Conservation (phyloP, 73 alveolate genomes). For the Paraurostyla sp. region DNA sequence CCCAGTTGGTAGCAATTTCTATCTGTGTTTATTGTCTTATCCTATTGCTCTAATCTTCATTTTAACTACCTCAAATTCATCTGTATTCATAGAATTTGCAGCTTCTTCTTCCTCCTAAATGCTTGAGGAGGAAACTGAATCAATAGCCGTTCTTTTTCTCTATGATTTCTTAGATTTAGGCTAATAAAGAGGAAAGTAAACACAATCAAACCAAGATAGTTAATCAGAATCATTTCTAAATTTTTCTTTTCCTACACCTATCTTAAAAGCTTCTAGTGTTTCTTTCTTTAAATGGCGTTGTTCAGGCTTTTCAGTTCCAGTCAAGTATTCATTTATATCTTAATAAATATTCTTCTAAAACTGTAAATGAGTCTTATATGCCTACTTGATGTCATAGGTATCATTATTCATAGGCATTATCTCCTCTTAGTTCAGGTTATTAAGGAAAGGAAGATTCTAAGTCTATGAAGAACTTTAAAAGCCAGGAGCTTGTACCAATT, state of each 20-base stretch:
- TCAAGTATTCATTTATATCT: constrained; percentile 32
- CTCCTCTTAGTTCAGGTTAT: background rate
- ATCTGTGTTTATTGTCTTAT: constrained; percentile 59
- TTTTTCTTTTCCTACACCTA: constrained; percentile 79
- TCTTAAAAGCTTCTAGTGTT: constrained; percentile 71
- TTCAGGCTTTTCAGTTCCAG: constrained; percentile 35
- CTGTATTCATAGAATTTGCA: constrained; percentile 58
- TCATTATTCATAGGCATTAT: background rate
- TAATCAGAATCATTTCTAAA: constrained; percentile 74
- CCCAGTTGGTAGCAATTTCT: constrained; percentile 76
- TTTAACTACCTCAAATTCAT: constrained; percentile 67
- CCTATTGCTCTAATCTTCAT: constrained; percentile 78
- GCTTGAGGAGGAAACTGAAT: too few relatives aligned
- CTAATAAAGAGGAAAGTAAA: constrained; percentile 73
- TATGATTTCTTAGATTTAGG: constrained; percentile 49
- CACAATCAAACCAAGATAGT: constrained; percentile 60
- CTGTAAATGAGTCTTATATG: background rate
- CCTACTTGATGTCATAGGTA: background rate
- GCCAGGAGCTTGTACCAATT: background rate
- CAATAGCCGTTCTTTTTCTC: too few relatives aligned
- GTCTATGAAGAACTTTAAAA: background rate
- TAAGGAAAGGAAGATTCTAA: background rate
- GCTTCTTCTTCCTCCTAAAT: constrained; percentile 43
- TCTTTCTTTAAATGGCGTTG: constrained; percentile 74
- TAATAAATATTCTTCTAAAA: constrained; percentile 10